Percentiles rank a stretch among this genome's conserved stretches.
Evolutionary conservation across 2,329 filamentous ascomycete species (phyloP).

Genomic region (Coniochaeta sp.): DNA sequence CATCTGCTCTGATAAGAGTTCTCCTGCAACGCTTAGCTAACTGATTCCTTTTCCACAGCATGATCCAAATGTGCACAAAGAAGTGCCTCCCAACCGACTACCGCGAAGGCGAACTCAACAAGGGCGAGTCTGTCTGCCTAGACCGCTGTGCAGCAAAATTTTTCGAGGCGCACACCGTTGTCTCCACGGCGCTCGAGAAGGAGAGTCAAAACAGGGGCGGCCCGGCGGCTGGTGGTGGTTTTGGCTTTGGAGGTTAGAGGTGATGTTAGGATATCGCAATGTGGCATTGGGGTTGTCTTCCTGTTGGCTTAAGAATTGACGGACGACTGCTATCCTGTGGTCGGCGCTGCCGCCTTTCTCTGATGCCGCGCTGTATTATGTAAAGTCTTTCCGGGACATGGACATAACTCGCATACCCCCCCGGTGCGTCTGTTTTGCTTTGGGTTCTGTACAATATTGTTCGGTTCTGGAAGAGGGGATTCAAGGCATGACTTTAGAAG

Average conservation of each 20-base stretch:
- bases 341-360: background rate
- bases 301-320: background rate
- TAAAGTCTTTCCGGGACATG: background rate
- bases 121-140: conserved; percentile 96
- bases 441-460: background rate
- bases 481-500: background rate
- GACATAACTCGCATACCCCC: background rate
- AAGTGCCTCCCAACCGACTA: conserved; percentile 93
- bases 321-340: no score
- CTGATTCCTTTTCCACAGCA: conserved; percentile 35
- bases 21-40: background rate
- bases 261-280: background rate
- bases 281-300: background rate
- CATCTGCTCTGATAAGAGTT: background rate
- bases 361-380: background rate
- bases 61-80: conserved; percentile 80
- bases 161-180: conserved; percentile 97
- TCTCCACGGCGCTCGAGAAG: conserved; percentile 91
- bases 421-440: background rate
- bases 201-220: conserved; percentile 64
- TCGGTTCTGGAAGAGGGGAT: background rate
- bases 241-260: conserved; percentile 7
- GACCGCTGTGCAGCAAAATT: conserved; percentile 97
- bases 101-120: conserved; percentile 94
- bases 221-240: conserved; percentile 39